Evolutionary conservation across 495 filamentous ascomycete genomes (phyloP).

Genomic region (Aspergillus sclerotiicarbonarius): DNA sequence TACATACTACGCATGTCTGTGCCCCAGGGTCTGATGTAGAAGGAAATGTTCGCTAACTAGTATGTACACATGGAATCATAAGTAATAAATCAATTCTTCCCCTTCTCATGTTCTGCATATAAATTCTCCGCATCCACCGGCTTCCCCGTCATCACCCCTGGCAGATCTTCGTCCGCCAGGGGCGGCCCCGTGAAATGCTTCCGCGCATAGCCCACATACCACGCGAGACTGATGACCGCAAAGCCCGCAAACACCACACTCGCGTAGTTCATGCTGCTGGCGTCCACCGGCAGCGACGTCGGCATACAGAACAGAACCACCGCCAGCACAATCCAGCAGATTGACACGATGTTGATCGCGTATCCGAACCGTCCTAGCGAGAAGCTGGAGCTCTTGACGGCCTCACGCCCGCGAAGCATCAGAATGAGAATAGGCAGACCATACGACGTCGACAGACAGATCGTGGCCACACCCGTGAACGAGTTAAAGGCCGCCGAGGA

Average conservation of each 20-base stretch:
- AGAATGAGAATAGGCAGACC: conserved; percentile 62
- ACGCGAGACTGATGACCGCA: conserved; percentile 52
- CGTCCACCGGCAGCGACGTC: conserved; percentile 46
- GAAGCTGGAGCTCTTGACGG: conserved; percentile 45
- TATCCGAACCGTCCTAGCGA: conserved; percentile 53
- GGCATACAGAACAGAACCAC: conserved; percentile 58
- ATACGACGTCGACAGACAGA: conserved; percentile 62
- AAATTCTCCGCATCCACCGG: conserved; percentile 24
- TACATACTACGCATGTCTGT: too few species aligned
- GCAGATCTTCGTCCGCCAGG: conserved; percentile 40
- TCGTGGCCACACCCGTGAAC: conserved; percentile 65
- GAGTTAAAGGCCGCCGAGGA: conserved; percentile 62
- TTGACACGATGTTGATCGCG: conserved; percentile 48
- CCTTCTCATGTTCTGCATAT: conserved; percentile 21
- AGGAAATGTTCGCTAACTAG: neutral
- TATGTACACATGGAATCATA: neutral
- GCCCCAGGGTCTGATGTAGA: too few species aligned
- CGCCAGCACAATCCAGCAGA: conserved; percentile 51
- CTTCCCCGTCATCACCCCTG: conserved; percentile 37
- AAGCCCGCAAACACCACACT: conserved; percentile 64
- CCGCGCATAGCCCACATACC: conserved; percentile 70
- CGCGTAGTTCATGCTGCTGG: conserved; percentile 58
- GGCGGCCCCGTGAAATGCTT: conserved; percentile 71
- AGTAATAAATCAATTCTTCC: conserved; percentile 16
- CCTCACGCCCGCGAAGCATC: conserved; percentile 47